Evolutionary conservation across 2,329 filamentous ascomycete species (phyloP).

Genomic region (Cordyceps fumosorosea): DNA sequence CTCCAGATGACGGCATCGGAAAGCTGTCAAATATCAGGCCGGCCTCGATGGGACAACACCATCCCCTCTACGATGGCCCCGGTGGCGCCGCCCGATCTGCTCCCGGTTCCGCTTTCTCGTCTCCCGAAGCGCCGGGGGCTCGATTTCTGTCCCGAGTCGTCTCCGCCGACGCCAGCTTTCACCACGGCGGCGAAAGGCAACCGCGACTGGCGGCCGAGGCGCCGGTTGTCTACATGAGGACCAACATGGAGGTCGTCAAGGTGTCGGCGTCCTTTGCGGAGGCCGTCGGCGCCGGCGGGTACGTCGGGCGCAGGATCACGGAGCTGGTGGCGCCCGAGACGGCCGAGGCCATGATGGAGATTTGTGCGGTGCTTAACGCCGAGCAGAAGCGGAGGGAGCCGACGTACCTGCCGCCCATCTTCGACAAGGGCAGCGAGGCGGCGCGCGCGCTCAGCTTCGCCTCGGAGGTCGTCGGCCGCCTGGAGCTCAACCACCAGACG

Average conservation of each 20-base stretch:
- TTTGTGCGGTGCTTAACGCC: slow-evolving; percentile 48
- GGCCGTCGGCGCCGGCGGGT: slow-evolving; percentile 39
- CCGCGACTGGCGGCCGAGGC: slow-evolving; percentile 27
- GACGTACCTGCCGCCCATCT: slow-evolving; percentile 59
- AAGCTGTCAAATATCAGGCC: slow-evolving; percentile 47
- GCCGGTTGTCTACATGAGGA: slow-evolving; percentile 51
- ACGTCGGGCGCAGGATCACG: slow-evolving; percentile 43
- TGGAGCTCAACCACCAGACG: slow-evolving; percentile 47
- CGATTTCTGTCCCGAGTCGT: slow-evolving; percentile 37
- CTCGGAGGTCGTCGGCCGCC: slow-evolving; percentile 45
- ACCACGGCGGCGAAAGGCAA: not conserved
- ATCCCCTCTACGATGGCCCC: not conserved
- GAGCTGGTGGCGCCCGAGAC: slow-evolving; percentile 49
- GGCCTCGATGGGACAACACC: slow-evolving; percentile 1
- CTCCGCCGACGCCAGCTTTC: not conserved
- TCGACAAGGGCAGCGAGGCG: slow-evolving; percentile 47
- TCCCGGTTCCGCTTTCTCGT: not conserved
- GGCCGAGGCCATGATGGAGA: slow-evolving; percentile 41
- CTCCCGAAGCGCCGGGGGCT: not conserved
- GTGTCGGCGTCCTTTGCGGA: slow-evolving; percentile 51
- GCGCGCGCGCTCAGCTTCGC: slow-evolving; percentile 50
- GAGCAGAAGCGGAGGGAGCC: slow-evolving; percentile 53
- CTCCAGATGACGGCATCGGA: slow-evolving; percentile 39
- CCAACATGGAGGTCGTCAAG: slow-evolving; percentile 52
- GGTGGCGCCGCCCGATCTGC: not conserved